Base-by-base conservation (phyloP, 2,329 filamentous ascomycete genomes). In the Aureobasidium namibiae region DNA sequence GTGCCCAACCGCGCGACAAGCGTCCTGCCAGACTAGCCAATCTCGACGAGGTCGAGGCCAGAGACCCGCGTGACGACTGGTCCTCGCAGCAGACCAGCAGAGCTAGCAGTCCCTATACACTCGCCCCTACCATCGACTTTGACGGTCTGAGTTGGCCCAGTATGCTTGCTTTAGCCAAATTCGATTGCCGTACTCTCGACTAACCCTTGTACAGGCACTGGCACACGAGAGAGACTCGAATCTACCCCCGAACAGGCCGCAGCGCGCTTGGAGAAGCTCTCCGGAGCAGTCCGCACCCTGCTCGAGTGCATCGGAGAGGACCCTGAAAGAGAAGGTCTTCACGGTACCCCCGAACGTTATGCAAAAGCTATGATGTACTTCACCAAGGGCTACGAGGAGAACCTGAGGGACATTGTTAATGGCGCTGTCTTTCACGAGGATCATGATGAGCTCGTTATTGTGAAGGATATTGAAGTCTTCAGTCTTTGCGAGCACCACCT, bases 401-500 rank as follows among this genome's bases (percentile, higher is more conserved):
- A 96, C 68, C 83, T 96, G 58, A 81, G 85, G 62, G 89, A 95
- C 70, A 88, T 97, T 65, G 89, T 97, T 63, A 97, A 97, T 72
- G 83, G 87, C 59, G 94, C 94, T 18, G 89, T 97, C 57, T 99
- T 99, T 75, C 88, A 96, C 68, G 94, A 97, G 73, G 90, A 92
- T 63, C 92, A 97, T 70, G 94, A 96, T 69, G 94, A 99, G 75
- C 83, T 99, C 76, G 92, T 99, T 31, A 96, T 97, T 68, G 90
- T 99, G 61, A 96, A 95, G 76, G 92, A 97, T 69, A 97, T 99
- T 68, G 92, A 96, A 71, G 84, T 97, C 13, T 95, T 91, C 74
- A 92, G 88, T 64, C 79, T 97, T 44, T 99, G 94, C 78, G 94
- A 99, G 77, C 94, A 99, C 73, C 94, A 99, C 71, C 82, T 99